Conservation (phyloP, 192 early-diverging fungal species). For the Linnemannia elongata region DNA sequence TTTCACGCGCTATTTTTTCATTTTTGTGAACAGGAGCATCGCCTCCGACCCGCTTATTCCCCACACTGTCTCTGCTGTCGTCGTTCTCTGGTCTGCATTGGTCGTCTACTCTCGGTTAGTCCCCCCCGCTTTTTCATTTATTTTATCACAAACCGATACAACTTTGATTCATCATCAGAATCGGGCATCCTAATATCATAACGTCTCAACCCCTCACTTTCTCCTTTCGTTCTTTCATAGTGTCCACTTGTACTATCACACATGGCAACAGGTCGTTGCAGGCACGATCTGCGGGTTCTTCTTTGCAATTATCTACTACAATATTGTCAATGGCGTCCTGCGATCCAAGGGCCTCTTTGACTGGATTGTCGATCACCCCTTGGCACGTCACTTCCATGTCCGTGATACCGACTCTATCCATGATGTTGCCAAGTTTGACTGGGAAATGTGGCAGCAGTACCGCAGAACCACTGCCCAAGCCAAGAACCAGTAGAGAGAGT, state of each 20-base stretch:
- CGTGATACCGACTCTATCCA: conserved; percentile 60
- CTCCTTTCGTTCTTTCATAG: conserved; percentile 44
- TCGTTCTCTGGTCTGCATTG: conserved; percentile 43
- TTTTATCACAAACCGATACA: not conserved
- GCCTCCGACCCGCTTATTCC: conserved; percentile 13
- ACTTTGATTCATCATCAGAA: not conserved
- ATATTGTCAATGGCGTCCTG: conserved; percentile 49
- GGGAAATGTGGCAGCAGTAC: conserved; percentile 60
- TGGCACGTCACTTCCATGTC: conserved; percentile 60
- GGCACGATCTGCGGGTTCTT: conserved; percentile 69
- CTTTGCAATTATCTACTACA: conserved; percentile 72
- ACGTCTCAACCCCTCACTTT: not conserved
- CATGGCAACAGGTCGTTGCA: conserved; percentile 75
- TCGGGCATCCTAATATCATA: not conserved
- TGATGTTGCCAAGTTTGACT: conserved; percentile 66
- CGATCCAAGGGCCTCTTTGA: conserved; percentile 58
- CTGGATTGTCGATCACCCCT: conserved; percentile 53
- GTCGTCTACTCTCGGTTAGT: conserved; percentile 64
- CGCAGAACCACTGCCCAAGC: not conserved
- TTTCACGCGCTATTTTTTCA: not conserved
- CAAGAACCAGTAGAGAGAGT: not conserved
- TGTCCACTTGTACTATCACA: conserved; percentile 83
- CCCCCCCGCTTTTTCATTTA: not conserved
- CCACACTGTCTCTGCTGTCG: conserved; percentile 4
- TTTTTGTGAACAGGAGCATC: not conserved